phyloP scores from a whole-genome alignment of 176 grass and related monocot species.

The Paspalum vaginatum region DNA sequence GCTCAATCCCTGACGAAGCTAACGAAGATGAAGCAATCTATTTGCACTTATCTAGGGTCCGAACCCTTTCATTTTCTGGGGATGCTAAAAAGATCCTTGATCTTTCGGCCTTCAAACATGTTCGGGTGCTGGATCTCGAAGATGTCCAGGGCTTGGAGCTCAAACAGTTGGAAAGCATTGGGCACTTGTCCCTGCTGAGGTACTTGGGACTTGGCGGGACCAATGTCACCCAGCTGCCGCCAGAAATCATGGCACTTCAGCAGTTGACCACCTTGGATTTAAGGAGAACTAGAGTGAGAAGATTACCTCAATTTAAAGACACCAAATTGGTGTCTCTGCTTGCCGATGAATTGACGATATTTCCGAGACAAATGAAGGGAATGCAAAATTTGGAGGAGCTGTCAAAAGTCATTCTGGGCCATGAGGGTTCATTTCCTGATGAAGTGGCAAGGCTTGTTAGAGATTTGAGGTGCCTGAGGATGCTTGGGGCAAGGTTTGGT shows the following conservation, averaged over 20 bases:
- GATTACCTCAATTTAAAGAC: not conserved
- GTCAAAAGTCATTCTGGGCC: conserved; percentile 10
- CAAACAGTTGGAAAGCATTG: conserved; percentile 14
- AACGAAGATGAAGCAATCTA: not conserved
- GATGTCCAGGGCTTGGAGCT: not conserved
- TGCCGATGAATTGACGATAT: not conserved
- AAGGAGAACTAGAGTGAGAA: not conserved
- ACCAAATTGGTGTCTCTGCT: conserved; percentile 29
- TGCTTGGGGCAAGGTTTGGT: conserved; percentile 27
- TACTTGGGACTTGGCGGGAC: conserved; percentile 36
- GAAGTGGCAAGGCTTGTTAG: conserved; percentile 1
- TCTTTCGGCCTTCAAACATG: not conserved
- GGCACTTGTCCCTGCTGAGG: conserved; percentile 18
- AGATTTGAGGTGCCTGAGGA: not conserved
- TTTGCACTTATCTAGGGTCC: conserved; percentile 4
- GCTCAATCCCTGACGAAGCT: too few relatives aligned
- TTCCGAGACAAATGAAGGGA: not conserved
- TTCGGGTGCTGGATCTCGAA: conserved; percentile 42
- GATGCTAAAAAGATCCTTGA: not conserved
- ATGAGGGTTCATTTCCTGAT: too few relatives aligned
- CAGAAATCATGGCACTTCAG: conserved; percentile 26
- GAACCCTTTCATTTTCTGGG: conserved; percentile 27
- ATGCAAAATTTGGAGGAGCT: conserved; percentile 38
- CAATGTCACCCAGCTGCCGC: conserved; percentile 24
- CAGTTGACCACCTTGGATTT: not conserved